Evolutionary conservation across 1,139 yeast species (phyloP).

Genomic region (Suhomyces panamericanus): DNA sequence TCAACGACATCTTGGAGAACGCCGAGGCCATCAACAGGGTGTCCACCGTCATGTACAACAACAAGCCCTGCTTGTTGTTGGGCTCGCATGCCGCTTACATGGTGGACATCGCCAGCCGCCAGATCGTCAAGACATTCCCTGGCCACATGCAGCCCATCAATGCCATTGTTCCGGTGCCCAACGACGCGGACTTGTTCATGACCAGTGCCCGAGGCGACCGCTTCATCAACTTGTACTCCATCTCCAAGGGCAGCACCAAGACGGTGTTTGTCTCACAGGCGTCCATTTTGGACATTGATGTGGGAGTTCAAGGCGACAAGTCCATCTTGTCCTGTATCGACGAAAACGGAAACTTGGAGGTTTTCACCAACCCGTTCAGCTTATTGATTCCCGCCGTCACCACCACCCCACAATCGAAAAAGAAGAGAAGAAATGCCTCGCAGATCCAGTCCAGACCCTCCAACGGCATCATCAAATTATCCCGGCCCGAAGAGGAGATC

Average conservation of each 20-base stretch:
- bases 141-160: constrained; percentile 72
- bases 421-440: constrained; percentile 34
- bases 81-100: constrained; percentile 66
- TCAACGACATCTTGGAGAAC: constrained; percentile 39
- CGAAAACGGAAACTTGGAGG: constrained; percentile 68
- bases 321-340: constrained; percentile 56
- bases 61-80: constrained; percentile 50
- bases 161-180: constrained; percentile 39
- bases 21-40: constrained; percentile 37
- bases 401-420: constrained; percentile 26
- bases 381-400: constrained; percentile 18
- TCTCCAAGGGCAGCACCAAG: constrained; percentile 41
- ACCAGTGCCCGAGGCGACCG: constrained; percentile 78
- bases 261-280: constrained; percentile 68
- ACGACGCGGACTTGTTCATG: constrained; percentile 47
- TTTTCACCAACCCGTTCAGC: constrained; percentile 57
- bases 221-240: constrained; percentile 68
- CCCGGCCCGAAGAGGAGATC: constrained; percentile 45
- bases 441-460: constrained; percentile 50
- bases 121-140: constrained; percentile 54
- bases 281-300: constrained; percentile 48
- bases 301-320: constrained; percentile 37
- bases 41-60: constrained; percentile 35
- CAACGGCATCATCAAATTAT: constrained; percentile 40
- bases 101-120: constrained; percentile 41